Conservation (phyloP, 2,329 filamentous ascomycete species). For the Botrytis pseudocinerea region DNA sequence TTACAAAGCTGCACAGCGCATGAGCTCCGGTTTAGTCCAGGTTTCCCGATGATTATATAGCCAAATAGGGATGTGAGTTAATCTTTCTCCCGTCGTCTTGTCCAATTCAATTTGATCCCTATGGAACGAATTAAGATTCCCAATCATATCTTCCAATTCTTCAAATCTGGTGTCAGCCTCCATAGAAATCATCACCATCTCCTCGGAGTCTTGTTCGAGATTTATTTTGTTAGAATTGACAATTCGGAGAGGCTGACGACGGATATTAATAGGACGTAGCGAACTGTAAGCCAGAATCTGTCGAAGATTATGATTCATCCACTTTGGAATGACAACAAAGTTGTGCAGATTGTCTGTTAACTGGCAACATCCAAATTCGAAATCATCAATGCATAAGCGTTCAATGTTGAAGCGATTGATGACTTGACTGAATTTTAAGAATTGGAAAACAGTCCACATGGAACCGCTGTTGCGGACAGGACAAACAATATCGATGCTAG, state of each 20-base stretch:
- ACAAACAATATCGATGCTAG: background rate
- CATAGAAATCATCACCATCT: background rate
- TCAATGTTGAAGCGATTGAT: background rate
- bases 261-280: background rate
- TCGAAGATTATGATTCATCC: background rate
- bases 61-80: background rate
- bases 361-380: background rate
- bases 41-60: background rate
- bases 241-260: background rate
- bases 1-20: background rate
- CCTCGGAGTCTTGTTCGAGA: background rate
- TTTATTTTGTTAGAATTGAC: background rate
- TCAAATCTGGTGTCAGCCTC: background rate
- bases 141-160: background rate
- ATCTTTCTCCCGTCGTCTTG: too few relatives aligned
- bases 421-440: background rate
- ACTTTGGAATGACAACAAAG: background rate
- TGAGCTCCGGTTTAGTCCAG: background rate
- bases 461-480: background rate
- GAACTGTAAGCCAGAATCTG: background rate
- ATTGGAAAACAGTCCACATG: background rate
- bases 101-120: background rate
- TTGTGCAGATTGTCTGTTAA: accelerated
- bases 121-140: background rate
- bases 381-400: background rate